These are phyloP conservation scores for Peniophora sp. DNA, from an alignment of 1,284 basidiomycete genomes.

Conservation along the genomic window DNA sequence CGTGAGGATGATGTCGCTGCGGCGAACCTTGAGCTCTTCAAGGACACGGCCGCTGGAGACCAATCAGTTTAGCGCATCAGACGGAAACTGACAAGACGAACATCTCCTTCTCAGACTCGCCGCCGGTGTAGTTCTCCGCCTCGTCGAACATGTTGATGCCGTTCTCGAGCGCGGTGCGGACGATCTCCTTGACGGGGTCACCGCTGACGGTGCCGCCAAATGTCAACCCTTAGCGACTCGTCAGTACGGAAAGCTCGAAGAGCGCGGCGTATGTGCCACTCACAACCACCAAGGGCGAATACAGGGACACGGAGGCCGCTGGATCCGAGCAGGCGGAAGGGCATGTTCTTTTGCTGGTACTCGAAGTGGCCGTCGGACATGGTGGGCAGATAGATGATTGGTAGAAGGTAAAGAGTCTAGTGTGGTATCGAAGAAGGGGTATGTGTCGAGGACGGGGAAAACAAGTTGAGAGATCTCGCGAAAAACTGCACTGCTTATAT, in stretches of 20 bases:
- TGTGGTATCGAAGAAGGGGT: not conserved
- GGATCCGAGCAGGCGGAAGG: conserved; percentile 67
- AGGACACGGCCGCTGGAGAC: conserved; percentile 63
- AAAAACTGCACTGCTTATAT: no score
- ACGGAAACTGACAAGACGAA: conserved; percentile 23
- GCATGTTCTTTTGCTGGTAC: conserved; percentile 62
- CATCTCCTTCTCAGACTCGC: conserved; percentile 66
- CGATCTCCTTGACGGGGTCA: conserved; percentile 67
- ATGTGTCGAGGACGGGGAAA: not conserved
- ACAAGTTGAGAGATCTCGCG: not conserved
- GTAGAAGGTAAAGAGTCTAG: no score
- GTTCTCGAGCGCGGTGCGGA: conserved; percentile 57
- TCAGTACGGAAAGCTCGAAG: no score
- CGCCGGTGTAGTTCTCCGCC: conserved; percentile 62
- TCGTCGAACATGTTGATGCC: conserved; percentile 70
- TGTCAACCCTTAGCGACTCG: conserved; percentile 43
- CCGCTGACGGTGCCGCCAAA: conserved; percentile 63
- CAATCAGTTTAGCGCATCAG: not conserved
- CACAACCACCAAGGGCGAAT: conserved; percentile 78
- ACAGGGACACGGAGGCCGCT: conserved; percentile 72
- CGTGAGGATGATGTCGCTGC: conserved; percentile 68
- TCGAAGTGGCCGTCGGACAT: conserved; percentile 11
- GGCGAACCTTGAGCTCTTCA: conserved; percentile 63
- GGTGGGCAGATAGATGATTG: not conserved
- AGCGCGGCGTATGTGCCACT: no score